These are phyloP conservation scores for Sclerotinia subarctica DNA, from an alignment of 2,329 filamentous ascomycete species.

Conservation along the genomic window DNA sequence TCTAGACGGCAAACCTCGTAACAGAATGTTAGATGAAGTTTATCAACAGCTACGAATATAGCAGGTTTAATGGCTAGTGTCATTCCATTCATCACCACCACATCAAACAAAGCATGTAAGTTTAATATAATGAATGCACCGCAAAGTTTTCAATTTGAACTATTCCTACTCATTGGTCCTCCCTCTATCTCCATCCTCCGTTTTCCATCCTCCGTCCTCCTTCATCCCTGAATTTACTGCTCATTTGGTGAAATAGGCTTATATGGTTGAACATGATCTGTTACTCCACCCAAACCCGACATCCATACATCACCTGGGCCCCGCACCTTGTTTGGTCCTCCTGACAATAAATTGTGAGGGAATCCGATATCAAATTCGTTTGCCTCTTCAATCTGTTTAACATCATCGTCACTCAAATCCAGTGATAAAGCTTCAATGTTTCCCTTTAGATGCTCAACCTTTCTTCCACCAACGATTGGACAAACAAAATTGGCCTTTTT, in stretches of 20 bases:
- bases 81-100: background rate
- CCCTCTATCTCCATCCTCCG: background rate
- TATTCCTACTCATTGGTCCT: background rate
- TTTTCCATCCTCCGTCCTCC: background rate
- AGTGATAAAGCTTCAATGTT: conserved; percentile 68
- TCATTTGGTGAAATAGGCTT: conserved; percentile 13
- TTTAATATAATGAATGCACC: background rate
- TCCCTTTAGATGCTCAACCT: conserved; percentile 63
- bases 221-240: background rate
- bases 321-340: conserved; percentile 30
- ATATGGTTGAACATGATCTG: conserved; percentile 48
- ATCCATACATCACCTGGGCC: conserved; percentile 37
- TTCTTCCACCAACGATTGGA: conserved; percentile 69
- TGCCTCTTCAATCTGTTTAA: conserved; percentile 62
- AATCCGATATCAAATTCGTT: conserved; percentile 64
- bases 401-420: conserved; percentile 57
- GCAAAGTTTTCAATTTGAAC: background rate
- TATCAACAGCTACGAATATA: background rate
- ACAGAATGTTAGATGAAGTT: background rate
- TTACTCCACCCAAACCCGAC: conserved; percentile 44
- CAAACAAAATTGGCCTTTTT: conserved; percentile 70
- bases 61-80: background rate
- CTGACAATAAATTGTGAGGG: conserved; percentile 56
- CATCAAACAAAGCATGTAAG: background rate
- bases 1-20: no score